Percentiles rank a stretch among this genome's conserved stretches.
Conservation (phyloP, 2,329 filamentous ascomycete species). For the Alternaria conjuncta region DNA sequence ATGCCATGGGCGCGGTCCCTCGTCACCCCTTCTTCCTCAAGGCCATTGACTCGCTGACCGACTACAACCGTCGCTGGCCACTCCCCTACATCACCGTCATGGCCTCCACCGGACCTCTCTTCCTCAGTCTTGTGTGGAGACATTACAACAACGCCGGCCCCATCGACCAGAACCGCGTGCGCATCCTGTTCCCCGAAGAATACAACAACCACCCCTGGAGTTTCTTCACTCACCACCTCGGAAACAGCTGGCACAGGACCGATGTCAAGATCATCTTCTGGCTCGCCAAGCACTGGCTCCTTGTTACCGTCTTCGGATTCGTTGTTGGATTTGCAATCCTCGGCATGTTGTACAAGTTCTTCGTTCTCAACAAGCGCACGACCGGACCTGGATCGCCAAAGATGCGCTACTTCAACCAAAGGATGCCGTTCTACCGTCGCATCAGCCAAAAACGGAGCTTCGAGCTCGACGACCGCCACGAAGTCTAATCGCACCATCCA, state of each 20-base stretch:
- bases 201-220: constrained; percentile 73
- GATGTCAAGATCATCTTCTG: constrained; percentile 71
- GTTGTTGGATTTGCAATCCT: constrained; percentile 59
- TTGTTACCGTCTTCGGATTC: constrained; percentile 63
- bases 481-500: constrained; percentile 31
- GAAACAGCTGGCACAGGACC: constrained; percentile 70
- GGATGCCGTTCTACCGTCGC: constrained; percentile 46
- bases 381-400: constrained; percentile 24
- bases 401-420: constrained; percentile 21
- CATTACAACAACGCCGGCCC: constrained; percentile 68
- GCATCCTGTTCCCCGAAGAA: constrained; percentile 73
- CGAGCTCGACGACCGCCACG: constrained; percentile 44
- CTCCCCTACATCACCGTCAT: constrained; percentile 79
- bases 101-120: constrained; percentile 78
- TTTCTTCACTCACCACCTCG: constrained; percentile 72
- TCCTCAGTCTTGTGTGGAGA: constrained; percentile 77
- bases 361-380: constrained; percentile 45
- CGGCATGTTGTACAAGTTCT: constrained; percentile 59
- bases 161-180: constrained; percentile 61
- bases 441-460: constrained; percentile 44
- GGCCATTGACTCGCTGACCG: constrained; percentile 70
- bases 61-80: constrained; percentile 72
- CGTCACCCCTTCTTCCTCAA: constrained; percentile 76
- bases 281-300: constrained; percentile 63
- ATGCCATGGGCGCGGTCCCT: constrained; percentile 76